Evolutionary conservation across 192 early-diverging fungal genomes (phyloP).

Genomic region (Thamnidium elegans): DNA sequence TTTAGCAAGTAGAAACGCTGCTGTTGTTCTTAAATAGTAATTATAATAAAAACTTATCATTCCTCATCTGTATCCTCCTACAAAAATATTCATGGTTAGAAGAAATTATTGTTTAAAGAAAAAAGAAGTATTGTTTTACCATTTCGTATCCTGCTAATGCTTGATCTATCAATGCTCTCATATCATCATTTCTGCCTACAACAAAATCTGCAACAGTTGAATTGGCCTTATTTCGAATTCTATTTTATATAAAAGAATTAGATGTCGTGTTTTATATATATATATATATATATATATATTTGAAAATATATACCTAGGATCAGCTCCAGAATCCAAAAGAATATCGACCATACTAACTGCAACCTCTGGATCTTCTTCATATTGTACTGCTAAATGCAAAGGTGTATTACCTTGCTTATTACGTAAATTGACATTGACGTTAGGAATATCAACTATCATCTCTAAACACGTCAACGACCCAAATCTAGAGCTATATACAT

Average conservation of each 20-base stretch:
- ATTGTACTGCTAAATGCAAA: conserved; percentile 64
- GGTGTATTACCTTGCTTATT: conserved; percentile 60
- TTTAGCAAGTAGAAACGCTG: conserved; percentile 75
- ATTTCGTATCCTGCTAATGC: conserved; percentile 31
- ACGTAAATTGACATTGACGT: conserved; percentile 53
- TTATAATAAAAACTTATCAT: conserved; percentile 6
- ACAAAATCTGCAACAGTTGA: conserved; percentile 21
- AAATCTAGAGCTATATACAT: conserved; percentile 47
- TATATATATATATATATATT: neutral
- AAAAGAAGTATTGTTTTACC: conserved; percentile 1
- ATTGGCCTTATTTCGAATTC: conserved; percentile 30
- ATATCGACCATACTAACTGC: conserved; percentile 60
- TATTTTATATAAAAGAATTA: conserved; percentile 1
- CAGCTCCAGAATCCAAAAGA: conserved; percentile 53
- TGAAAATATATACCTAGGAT: conserved; percentile 38
- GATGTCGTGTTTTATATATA: neutral
- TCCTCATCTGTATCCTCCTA: conserved; percentile 20
- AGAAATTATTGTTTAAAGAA: neutral
- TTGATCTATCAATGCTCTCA: conserved; percentile 28
- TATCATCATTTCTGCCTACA: conserved; percentile 26
- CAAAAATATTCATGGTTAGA: neutral
- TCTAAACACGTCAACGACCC: conserved; percentile 61
- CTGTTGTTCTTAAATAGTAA: conserved; percentile 59
- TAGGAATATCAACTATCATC: conserved; percentile 46
- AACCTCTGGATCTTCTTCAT: conserved; percentile 48